Percentiles rank a stretch among this genome's conserved stretches.
phyloP scores from a whole-genome alignment of 129 eudicot genomes.

The Gnaphalium uliginosum region DNA sequence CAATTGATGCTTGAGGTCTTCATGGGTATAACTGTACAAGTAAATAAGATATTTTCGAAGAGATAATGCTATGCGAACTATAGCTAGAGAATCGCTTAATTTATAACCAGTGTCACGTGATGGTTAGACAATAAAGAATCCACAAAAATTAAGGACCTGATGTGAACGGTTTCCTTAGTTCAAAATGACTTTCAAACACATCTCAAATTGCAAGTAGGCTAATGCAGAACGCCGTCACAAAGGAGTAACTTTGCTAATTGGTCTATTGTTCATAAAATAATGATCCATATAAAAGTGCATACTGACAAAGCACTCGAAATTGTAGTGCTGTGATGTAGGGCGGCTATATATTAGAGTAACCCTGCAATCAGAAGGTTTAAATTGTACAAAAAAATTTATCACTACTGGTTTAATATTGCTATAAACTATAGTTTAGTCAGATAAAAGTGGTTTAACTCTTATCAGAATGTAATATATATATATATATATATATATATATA shows the following conservation, averaged over 20 bases:
- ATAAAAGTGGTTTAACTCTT: constrained; percentile 16
- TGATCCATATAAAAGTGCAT: constrained; percentile 13
- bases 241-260: not conserved
- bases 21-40: constrained; percentile 12
- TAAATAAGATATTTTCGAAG: not conserved
- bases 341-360: constrained; percentile 30
- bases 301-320: constrained; percentile 25
- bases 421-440: constrained; percentile 9
- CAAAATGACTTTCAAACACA: not conserved
- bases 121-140: constrained; percentile 24
- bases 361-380: constrained; percentile 28
- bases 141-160: not conserved
- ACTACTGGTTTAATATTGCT: constrained; percentile 30
- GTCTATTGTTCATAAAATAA: not conserved
- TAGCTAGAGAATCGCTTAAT: constrained; percentile 19
- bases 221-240: not conserved
- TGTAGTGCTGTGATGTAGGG: constrained; percentile 38
- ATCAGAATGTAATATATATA: constrained; percentile 26
- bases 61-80: not conserved
- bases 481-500: constrained; percentile 30
- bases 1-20: constrained; percentile 29
- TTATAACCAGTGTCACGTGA: constrained; percentile 26
- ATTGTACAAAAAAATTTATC: not conserved
- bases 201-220: not conserved
- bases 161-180: not conserved